These are phyloP conservation scores for Scalesia atractyloides DNA, from an alignment of 129 eudicot species.

Conservation along the genomic window DNA sequence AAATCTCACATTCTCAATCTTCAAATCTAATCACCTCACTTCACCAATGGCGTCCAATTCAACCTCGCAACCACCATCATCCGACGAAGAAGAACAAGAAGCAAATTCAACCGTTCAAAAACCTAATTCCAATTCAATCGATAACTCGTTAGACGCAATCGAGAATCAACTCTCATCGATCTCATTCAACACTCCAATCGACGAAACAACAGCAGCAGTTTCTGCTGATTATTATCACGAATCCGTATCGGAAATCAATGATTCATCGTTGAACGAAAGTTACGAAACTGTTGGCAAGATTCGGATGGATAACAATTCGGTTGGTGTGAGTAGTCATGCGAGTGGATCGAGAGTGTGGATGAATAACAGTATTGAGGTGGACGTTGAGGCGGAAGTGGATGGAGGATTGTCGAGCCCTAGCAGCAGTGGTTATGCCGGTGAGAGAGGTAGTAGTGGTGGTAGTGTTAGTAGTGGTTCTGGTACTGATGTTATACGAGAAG, in stretches of 20 bases:
- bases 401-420: constrained; percentile 58
- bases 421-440: constrained; percentile 98
- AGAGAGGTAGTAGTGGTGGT: constrained; percentile 72
- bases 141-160: constrained; percentile 68
- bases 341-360: too few species aligned
- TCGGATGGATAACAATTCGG: too few species aligned
- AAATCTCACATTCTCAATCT: constrained; percentile 13
- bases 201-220: constrained; percentile 18
- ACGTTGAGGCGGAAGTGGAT: constrained; percentile 45
- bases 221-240: constrained; percentile 16
- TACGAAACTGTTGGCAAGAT: neutral
- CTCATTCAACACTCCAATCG: constrained; percentile 43
- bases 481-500: constrained; percentile 45
- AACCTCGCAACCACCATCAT: constrained; percentile 40
- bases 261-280: constrained; percentile 29
- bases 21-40: neutral
- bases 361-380: constrained; percentile 43
- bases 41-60: constrained; percentile 57
- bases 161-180: constrained; percentile 72
- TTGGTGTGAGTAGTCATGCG: too few species aligned
- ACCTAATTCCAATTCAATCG: constrained; percentile 58
- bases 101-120: constrained; percentile 32
- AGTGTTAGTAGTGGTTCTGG: constrained; percentile 57
- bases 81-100: constrained; percentile 27
- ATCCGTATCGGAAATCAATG: constrained; percentile 9